These are phyloP conservation scores for Babesia bigemina DNA, from an alignment of 169 alveolate species.

Conservation along the genomic window DNA sequence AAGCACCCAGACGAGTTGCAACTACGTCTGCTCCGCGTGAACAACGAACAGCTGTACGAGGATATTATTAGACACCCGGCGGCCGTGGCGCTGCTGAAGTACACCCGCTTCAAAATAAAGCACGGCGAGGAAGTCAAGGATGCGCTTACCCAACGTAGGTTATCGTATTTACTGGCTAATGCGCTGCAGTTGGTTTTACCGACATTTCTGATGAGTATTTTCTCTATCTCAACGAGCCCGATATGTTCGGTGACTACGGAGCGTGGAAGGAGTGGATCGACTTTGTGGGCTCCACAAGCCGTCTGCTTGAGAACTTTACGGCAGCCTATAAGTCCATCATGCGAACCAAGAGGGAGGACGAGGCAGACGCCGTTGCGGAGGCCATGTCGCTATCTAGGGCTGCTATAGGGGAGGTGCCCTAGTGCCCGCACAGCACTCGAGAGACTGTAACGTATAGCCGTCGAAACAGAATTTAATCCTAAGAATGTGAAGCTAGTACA, in stretches of 20 bases:
- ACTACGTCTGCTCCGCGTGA: conserved; percentile 54
- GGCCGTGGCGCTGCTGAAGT: conserved; percentile 48
- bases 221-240: conserved; percentile 63
- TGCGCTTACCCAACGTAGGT: conserved; percentile 24
- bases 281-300: conserved; percentile 16
- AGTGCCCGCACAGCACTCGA: neutral
- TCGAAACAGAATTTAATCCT: neutral
- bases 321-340: conserved; percentile 6
- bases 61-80: conserved; percentile 32
- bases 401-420: neutral
- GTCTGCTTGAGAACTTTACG: conserved; percentile 1
- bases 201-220: conserved; percentile 52
- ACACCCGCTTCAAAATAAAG: conserved; percentile 46
- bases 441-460: neutral
- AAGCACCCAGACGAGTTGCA: conserved; percentile 45
- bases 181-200: conserved; percentile 3
- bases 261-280: conserved; percentile 66
- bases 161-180: neutral
- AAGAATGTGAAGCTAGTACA: neutral
- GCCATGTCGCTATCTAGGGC: neutral
- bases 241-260: conserved; percentile 54
- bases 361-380: neutral
- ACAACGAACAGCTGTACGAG: conserved; percentile 42
- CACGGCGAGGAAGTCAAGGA: conserved; percentile 47
- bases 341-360: neutral